Base-by-base conservation (phyloP, 176 grass and related monocot species). In the Musa schizocarpa region DNA sequence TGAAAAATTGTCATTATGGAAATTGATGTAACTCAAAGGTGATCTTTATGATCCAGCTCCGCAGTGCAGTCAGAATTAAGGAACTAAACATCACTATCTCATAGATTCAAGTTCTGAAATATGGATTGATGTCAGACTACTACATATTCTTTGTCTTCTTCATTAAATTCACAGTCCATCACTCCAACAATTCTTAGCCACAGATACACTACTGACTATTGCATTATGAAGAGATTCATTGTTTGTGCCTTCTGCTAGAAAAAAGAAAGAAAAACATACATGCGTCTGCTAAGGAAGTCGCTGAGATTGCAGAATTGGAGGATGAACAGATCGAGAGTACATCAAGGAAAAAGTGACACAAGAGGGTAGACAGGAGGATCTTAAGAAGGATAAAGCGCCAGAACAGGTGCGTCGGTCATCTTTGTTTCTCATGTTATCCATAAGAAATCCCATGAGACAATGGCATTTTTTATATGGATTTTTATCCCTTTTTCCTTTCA, bases 311-410 rank as follows among this genome's bases (percentile, higher is more conserved):
- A 65, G 85, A 86, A 62, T 98, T 90, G 95, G 90, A 98, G 77
- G 95, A 98, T 76, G 94, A 98, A 81, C 95, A 98, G 52, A 89
- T 98, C 1, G 90, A 98, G 54, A 24, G 24, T 98, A 93, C 71
- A 84, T 98, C 76, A 83, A 89, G 70, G 95, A 98, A 59, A 98
- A 98, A 77, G 86, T 98, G 14, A 84, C 80, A 0, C 86, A 93
- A 76, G 88, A 93, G 64, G 94, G 94, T 48, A 93, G 86, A 62
- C 82, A 73, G 11, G 88, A 93, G 26, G 94, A 98, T 80, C 71
- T 98, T 50, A 93, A 91, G 82, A 98, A 93, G 86, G 94, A 90
- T 52, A 98, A 98, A 85, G 87, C 85, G 73, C 90, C 90, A 50
- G 88, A 93, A 73, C 94, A 98, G 86, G 94, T 91, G 24, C 0